Evolutionary conservation across 2,329 filamentous ascomycete genomes (phyloP).

Genomic region (Microdochium bolleyi): DNA sequence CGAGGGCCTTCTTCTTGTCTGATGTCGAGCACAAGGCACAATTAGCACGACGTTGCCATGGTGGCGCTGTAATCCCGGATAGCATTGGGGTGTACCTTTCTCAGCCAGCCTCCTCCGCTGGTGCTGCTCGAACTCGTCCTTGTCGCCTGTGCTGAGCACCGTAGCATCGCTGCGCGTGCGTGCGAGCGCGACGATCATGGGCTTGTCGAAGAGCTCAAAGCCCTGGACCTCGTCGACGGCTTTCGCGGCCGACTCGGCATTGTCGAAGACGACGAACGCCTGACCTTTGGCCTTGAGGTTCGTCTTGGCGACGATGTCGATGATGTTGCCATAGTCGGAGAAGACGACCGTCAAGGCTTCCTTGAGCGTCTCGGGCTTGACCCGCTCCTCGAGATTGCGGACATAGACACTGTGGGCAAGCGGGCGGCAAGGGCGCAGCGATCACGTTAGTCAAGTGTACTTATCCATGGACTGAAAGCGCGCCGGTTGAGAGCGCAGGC

Average conservation of each 20-base stretch:
- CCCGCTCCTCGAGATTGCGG: slow-evolving; percentile 85
- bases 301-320: slow-evolving; percentile 81
- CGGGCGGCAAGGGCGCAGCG: background rate
- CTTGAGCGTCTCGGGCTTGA: slow-evolving; percentile 72
- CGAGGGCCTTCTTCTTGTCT: slow-evolving; percentile 74
- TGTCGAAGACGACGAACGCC: slow-evolving; percentile 88
- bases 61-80: too few species aligned
- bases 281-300: slow-evolving; percentile 92
- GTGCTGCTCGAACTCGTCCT: slow-evolving; percentile 80
- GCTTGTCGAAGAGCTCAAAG: slow-evolving; percentile 88
- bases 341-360: slow-evolving; percentile 71
- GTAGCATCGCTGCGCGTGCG: slow-evolving; percentile 82
- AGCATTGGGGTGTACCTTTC: too few species aligned
- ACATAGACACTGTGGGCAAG: slow-evolving; percentile 48
- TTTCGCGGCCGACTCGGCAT: slow-evolving; percentile 64
- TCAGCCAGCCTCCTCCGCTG: slow-evolving; percentile 78
- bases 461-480: background rate
- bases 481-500: too few species aligned
- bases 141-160: slow-evolving; percentile 63
- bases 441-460: background rate
- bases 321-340: slow-evolving; percentile 75
- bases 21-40: background rate
- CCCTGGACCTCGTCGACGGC: slow-evolving; percentile 87
- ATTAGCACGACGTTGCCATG: too few species aligned
- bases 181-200: slow-evolving; percentile 78